These are phyloP conservation scores for Wallacemonas collosoma DNA, from an alignment of 208 protist genomes.

Conservation along the genomic window DNA sequence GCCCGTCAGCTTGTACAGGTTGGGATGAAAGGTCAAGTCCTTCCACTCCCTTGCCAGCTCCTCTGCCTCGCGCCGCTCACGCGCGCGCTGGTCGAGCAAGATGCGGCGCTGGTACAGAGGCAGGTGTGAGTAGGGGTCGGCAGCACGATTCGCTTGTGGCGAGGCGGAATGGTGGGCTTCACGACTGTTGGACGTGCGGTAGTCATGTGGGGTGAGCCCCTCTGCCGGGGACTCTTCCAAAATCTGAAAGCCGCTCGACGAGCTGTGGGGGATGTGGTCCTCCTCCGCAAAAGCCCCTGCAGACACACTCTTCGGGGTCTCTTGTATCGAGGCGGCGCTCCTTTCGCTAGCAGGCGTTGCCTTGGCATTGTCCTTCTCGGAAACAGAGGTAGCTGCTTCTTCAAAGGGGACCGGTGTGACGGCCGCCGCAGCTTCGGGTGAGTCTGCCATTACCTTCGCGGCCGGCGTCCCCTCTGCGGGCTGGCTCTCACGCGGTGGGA, in stretches of 20 bases:
- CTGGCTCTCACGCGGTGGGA: too few relatives aligned
- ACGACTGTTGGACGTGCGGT: background rate
- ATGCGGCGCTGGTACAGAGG: conserved; percentile 68
- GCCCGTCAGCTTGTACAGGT: conserved; percentile 30
- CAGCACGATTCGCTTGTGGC: background rate
- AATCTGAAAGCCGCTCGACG: background rate
- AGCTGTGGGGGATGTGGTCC: background rate
- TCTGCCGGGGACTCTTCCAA: conserved; percentile 13
- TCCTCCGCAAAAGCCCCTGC: background rate
- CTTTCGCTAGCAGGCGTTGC: background rate
- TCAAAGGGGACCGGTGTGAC: too few relatives aligned
- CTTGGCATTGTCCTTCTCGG: background rate
- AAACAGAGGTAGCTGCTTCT: background rate
- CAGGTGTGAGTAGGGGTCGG: conserved; percentile 33
- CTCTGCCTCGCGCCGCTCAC: conserved; percentile 51
- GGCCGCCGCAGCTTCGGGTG: too few relatives aligned
- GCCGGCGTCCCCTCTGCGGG: background rate
- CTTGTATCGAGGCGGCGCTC: too few relatives aligned
- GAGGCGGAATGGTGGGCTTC: background rate
- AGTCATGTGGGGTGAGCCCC: background rate
- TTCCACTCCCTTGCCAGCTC: conserved; percentile 46
- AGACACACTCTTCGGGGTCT: background rate
- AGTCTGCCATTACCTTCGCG: background rate
- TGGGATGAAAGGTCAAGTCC: conserved; percentile 59
- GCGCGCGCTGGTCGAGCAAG: conserved; percentile 60